Conservation (phyloP, 345 rosid species). For the Aquilaria yunnanensis region DNA sequence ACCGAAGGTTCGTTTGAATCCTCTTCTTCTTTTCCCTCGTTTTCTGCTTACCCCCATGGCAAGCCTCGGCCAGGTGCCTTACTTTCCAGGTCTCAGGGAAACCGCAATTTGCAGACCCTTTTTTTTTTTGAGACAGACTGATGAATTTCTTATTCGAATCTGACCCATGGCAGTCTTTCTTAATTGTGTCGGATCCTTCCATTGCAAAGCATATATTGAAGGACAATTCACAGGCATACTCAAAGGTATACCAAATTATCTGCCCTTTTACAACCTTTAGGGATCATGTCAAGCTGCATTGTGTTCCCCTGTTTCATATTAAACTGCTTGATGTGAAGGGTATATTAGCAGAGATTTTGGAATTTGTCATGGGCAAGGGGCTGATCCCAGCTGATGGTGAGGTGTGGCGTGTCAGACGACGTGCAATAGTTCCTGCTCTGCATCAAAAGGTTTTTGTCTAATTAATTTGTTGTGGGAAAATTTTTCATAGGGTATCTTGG, state of each 20-base stretch:
- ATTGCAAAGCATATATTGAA: slow-evolving; percentile 83
- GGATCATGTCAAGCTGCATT: background rate
- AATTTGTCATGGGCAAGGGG: slow-evolving; percentile 98
- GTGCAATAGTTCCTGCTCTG: slow-evolving; percentile 89
- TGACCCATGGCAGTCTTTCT: slow-evolving; percentile 52
- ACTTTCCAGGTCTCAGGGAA: too few species aligned
- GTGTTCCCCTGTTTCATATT: slow-evolving; percentile 8
- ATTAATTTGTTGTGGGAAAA: background rate
- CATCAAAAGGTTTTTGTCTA: slow-evolving; percentile 63
- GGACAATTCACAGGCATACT: slow-evolving; percentile 81
- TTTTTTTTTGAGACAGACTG: too few species aligned
- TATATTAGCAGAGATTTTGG: slow-evolving; percentile 84
- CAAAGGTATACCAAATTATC: slow-evolving; percentile 48
- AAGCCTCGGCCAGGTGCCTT: too few species aligned
- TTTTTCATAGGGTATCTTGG: background rate
- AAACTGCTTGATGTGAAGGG: slow-evolving; percentile 49
- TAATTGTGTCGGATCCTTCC: slow-evolving; percentile 91
- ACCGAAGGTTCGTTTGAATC: slow-evolving; percentile 69
- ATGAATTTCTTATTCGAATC: background rate
- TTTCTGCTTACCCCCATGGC: background rate
- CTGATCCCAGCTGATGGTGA: slow-evolving; percentile 97
- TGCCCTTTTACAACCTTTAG: background rate
- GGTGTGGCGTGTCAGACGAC: slow-evolving; percentile 90
- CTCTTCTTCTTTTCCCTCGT: background rate
- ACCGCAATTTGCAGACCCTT: too few species aligned